Percentiles rank a stretch among this genome's conserved stretches.
phyloP scores from a whole-genome alignment of 495 filamentous ascomycete genomes.

The Paragyromitra xinjiangensis region DNA sequence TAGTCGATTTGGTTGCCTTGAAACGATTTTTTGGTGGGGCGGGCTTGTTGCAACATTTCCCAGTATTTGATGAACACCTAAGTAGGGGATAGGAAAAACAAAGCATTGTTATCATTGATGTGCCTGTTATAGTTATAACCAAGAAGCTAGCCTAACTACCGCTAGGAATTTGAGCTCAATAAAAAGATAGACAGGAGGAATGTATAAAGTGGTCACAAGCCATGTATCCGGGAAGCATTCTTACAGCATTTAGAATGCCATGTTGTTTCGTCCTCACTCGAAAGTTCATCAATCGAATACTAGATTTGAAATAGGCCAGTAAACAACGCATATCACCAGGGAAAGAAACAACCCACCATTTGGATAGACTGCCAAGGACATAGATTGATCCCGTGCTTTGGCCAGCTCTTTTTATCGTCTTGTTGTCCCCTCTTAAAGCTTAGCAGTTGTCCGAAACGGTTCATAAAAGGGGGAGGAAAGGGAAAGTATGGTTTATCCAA shows the following conservation, averaged over 20 bases:
- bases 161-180: not conserved
- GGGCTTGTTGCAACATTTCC: too few relatives aligned
- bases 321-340: constrained; percentile 38
- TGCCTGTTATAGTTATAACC: not conserved
- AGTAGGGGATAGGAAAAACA: too few relatives aligned
- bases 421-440: constrained; percentile 43
- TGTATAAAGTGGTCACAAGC: not conserved
- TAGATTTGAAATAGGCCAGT: constrained; percentile 35
- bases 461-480: constrained; percentile 31
- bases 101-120: too few relatives aligned
- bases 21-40: too few relatives aligned
- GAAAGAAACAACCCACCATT: constrained; percentile 44
- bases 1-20: too few relatives aligned
- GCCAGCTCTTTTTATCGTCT: constrained; percentile 17
- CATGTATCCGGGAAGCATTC: not conserved
- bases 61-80: too few relatives aligned
- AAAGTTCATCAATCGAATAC: constrained; percentile 22
- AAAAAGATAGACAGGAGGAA: not conserved
- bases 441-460: constrained; percentile 42
- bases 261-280: constrained; percentile 15
- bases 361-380: constrained; percentile 27
- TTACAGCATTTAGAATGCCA: not conserved
- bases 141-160: not conserved
- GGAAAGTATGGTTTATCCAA: constrained; percentile 31
- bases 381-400: constrained; percentile 14